These are phyloP conservation scores for Wickerhamiella australiensis DNA, from an alignment of 805 yeast genomes.

Conservation along the genomic window DNA sequence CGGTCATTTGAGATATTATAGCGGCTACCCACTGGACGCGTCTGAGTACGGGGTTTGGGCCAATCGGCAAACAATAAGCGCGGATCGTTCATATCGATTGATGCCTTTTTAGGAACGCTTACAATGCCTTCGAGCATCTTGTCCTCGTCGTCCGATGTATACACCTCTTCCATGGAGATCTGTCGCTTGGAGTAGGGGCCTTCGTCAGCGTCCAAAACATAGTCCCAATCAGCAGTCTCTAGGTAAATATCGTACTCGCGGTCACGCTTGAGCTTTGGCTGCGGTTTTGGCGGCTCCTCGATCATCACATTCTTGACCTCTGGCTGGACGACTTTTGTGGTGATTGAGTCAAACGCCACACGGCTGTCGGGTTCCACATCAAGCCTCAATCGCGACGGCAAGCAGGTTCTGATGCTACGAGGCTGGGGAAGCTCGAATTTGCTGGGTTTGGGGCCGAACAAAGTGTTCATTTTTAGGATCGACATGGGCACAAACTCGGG, in stretches of 20 bases:
- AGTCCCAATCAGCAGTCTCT: slow-evolving; percentile 25
- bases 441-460: slow-evolving; percentile 53
- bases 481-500: slow-evolving; percentile 50
- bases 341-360: slow-evolving; percentile 35
- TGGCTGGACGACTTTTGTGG: slow-evolving; percentile 3
- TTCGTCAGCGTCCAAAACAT: slow-evolving; percentile 49
- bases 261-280: background rate
- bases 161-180: slow-evolving; percentile 26
- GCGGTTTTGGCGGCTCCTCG: slow-evolving; percentile 1
- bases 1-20: slow-evolving; percentile 83
- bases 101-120: slow-evolving; percentile 23
- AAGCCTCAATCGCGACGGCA: slow-evolving; percentile 45
- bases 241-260: slow-evolving; percentile 16
- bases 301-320: slow-evolving; percentile 3
- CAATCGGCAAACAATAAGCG: slow-evolving; percentile 50
- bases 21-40: slow-evolving; percentile 36
- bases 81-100: slow-evolving; percentile 80
- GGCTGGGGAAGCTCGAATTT: slow-evolving; percentile 45
- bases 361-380: slow-evolving; percentile 55
- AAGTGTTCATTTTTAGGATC: slow-evolving; percentile 49
- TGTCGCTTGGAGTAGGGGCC: slow-evolving; percentile 19
- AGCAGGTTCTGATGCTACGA: slow-evolving; percentile 23
- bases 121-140: slow-evolving; percentile 60
- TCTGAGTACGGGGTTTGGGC: slow-evolving; percentile 14
- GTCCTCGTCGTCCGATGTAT: slow-evolving; percentile 38